Conservation (phyloP, 73 alveolate species). For the Paramecium octaurelia region DNA sequence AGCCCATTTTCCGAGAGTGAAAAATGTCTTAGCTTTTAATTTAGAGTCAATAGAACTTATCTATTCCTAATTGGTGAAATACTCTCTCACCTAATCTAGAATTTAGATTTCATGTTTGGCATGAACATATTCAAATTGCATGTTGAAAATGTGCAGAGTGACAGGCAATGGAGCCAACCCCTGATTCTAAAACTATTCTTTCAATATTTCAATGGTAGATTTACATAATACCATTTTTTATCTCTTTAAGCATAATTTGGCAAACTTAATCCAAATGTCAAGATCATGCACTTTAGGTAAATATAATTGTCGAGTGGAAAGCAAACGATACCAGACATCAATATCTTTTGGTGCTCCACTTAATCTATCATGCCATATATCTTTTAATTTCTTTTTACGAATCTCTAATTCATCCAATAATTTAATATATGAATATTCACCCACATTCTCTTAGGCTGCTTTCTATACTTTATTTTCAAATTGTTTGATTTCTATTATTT, state of each 20-base stretch:
- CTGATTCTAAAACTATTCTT: not conserved
- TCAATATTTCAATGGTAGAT: slow-evolving; percentile 25
- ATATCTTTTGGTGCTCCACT: slow-evolving; percentile 80
- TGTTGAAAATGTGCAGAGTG: not conserved
- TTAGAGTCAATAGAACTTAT: slow-evolving; percentile 19
- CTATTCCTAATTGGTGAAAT: slow-evolving; percentile 39
- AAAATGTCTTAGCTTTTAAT: slow-evolving; percentile 55
- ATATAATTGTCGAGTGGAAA: slow-evolving; percentile 60
- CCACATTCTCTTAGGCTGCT: slow-evolving; percentile 30
- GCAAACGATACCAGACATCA: slow-evolving; percentile 83
- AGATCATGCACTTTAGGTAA: slow-evolving; percentile 50
- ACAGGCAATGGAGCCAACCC: slow-evolving; percentile 33
- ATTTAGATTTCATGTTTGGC: slow-evolving; percentile 42
- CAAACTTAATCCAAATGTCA: slow-evolving; percentile 56
- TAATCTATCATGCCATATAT: slow-evolving; percentile 69
- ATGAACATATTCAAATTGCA: slow-evolving; percentile 48
- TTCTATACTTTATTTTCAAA: slow-evolving; percentile 48
- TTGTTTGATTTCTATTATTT: slow-evolving; percentile 81
- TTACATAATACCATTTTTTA: slow-evolving; percentile 38
- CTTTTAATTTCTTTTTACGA: slow-evolving; percentile 79
- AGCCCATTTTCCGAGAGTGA: slow-evolving; percentile 64
- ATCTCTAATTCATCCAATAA: slow-evolving; percentile 55
- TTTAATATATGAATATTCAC: slow-evolving; percentile 30
- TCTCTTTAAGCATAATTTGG: slow-evolving; percentile 44
- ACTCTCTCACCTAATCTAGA: slow-evolving; percentile 27